phyloP scores from a whole-genome alignment of 176 grass and related monocot genomes.

The Alloteropsis semialata region DNA sequence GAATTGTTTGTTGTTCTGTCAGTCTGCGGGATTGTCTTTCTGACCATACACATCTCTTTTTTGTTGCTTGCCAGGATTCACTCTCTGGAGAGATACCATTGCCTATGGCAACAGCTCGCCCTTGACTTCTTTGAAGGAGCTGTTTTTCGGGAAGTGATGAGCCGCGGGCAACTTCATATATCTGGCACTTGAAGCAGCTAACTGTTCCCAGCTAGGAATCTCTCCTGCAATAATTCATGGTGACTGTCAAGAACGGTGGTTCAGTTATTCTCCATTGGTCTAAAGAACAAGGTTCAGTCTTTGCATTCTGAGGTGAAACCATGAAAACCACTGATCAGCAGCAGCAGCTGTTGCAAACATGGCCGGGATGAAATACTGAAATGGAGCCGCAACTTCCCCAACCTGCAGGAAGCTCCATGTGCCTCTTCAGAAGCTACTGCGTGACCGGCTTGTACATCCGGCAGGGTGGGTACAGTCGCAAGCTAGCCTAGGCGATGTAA shows the following conservation, averaged over 20 bases:
- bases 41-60: not conserved
- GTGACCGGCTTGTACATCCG: constrained; percentile 38
- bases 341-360: not conserved
- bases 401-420: constrained; percentile 29
- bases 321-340: not conserved
- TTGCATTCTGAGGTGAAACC: constrained; percentile 25
- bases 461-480: constrained; percentile 21
- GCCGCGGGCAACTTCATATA: not conserved
- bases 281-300: constrained; percentile 6
- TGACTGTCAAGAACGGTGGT: not conserved
- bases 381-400: not conserved
- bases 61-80: constrained; percentile 53
- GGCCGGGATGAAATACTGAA: constrained; percentile 11
- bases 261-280: constrained; percentile 10
- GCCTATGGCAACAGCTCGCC: constrained; percentile 78
- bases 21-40: not conserved
- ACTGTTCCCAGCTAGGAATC: constrained; percentile 10
- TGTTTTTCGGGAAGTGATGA: constrained; percentile 57
- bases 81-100: constrained; percentile 63
- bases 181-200: constrained; percentile 13
- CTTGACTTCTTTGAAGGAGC: constrained; percentile 67
- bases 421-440: constrained; percentile 18
- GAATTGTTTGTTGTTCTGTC: not conserved
- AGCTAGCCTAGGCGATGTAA: constrained; percentile 16
- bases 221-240: constrained; percentile 25